phyloP scores from a whole-genome alignment of 768 basidiomycete species.

The Tylopilus subfusipes region DNA sequence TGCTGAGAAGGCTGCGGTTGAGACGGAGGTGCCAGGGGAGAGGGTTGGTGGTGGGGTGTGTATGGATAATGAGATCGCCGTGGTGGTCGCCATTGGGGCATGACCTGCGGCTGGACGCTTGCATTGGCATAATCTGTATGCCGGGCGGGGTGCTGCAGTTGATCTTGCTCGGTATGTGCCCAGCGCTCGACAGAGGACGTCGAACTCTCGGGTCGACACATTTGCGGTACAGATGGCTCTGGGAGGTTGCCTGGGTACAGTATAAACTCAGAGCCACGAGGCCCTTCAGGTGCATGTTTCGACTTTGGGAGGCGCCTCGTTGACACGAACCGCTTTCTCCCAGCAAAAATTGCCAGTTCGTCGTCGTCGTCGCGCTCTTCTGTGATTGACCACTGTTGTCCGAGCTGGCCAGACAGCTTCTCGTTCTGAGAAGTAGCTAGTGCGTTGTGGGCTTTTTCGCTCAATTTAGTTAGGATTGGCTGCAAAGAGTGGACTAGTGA shows the following conservation, averaged over 20 bases:
- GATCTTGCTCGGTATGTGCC: conserved; percentile 17
- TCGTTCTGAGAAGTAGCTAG: conserved; percentile 42
- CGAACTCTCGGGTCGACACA: conserved; percentile 16
- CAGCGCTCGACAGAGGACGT: conserved; percentile 16
- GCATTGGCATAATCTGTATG: conserved; percentile 6
- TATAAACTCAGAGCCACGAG: conserved; percentile 3
- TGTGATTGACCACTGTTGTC: conserved; percentile 50
- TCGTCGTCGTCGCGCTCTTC: conserved; percentile 54
- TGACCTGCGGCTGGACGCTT: conserved; percentile 7
- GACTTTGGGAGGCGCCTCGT: conserved; percentile 35
- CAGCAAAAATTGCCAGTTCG: conserved; percentile 67
- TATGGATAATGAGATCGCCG: conserved; percentile 29
- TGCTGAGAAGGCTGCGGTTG: conserved; percentile 10
- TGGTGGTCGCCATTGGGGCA: conserved; percentile 28
- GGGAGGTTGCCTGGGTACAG: background rate
- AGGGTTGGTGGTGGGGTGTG: conserved; percentile 14
- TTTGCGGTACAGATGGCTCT: conserved; percentile 2
- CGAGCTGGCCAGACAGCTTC: conserved; percentile 25
- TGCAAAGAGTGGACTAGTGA: conserved; percentile 5
- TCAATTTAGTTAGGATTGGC: conserved; percentile 58
- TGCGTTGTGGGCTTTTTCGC: conserved; percentile 63
- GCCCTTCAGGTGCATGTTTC: conserved; percentile 8
- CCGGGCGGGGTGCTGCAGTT: background rate
- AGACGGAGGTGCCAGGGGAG: conserved; percentile 3
- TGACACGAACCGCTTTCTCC: conserved; percentile 60